Evolutionary conservation across 2,329 filamentous ascomycete species (phyloP).

Genomic region (Cladophialophora yegresii): DNA sequence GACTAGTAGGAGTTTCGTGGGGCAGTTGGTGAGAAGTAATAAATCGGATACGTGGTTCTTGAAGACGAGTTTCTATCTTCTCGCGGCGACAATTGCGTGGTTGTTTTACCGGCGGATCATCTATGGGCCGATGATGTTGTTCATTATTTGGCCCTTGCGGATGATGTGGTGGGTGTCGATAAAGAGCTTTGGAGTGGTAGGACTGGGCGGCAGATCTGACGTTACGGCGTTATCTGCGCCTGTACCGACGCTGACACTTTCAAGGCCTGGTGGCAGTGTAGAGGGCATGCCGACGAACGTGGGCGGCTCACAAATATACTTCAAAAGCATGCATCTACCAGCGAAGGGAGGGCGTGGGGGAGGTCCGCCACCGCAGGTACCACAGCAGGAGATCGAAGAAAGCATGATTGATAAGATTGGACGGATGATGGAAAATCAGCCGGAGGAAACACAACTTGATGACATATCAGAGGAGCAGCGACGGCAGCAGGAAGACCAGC

Average conservation of each 20-base stretch:
- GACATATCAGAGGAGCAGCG: constrained; percentile 44
- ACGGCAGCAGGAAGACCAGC: constrained; percentile 43
- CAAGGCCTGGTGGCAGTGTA: constrained; percentile 21
- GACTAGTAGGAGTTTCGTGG: constrained; percentile 72
- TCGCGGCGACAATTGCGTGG: constrained; percentile 77
- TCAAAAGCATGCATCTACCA: constrained; percentile 26
- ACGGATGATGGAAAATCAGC: constrained; percentile 42
- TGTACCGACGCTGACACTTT: constrained; percentile 27
- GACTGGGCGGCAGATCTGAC: constrained; percentile 24
- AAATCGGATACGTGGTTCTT: constrained; percentile 99
- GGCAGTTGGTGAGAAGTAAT: constrained; percentile 77
- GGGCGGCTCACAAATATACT: constrained; percentile 14
- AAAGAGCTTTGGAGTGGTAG: constrained; percentile 50
- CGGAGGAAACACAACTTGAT: constrained; percentile 38
- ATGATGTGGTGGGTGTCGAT: constrained; percentile 63
- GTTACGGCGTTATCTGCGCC: constrained; percentile 1
- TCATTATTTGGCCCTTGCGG: constrained; percentile 79
- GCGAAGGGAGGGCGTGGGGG: constrained; percentile 50
- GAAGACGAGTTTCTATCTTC: constrained; percentile 81
- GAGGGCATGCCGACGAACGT: constrained; percentile 27
- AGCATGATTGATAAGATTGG: constrained; percentile 48
- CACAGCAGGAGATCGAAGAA: constrained; percentile 37
- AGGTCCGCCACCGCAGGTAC: constrained; percentile 35
- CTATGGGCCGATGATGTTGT: constrained; percentile 88
- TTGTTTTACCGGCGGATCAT: constrained; percentile 79